Evolutionary conservation across 345 rosid species (phyloP).

Genomic region (Heritiera littoralis): DNA sequence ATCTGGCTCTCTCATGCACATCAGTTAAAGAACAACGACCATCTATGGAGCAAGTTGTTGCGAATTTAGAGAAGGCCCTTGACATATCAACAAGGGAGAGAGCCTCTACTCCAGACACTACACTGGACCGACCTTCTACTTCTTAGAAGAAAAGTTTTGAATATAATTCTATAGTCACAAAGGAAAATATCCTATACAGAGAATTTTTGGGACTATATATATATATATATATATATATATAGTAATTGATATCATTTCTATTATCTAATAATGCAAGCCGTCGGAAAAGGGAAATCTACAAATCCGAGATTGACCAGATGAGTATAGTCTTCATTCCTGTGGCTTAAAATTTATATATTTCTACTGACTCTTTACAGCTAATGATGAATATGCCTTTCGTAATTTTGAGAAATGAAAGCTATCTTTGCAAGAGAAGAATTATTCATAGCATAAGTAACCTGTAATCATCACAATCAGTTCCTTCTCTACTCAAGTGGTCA

Average conservation of each 20-base stretch:
- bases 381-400: background rate
- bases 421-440: background rate
- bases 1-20: constrained; percentile 52
- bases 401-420: background rate
- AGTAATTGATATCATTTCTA: background rate
- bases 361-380: background rate
- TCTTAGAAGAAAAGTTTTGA: background rate
- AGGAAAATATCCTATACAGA: background rate
- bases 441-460: constrained; percentile 2
- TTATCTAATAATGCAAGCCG: background rate
- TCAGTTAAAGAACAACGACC: constrained; percentile 42
- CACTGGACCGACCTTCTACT: constrained; percentile 14
- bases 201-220: background rate
- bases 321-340: background rate
- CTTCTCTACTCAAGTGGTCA: background rate
- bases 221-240: background rate
- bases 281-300: background rate
- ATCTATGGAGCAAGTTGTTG: constrained; percentile 42
- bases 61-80: constrained; percentile 47
- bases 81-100: constrained; percentile 32
- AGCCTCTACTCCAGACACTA: constrained; percentile 24
- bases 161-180: background rate
- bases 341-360: background rate
- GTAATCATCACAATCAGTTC: background rate
- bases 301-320: background rate